phyloP scores from a whole-genome alignment of 2,329 filamentous ascomycete species.

The Aspergillus sp. region DNA sequence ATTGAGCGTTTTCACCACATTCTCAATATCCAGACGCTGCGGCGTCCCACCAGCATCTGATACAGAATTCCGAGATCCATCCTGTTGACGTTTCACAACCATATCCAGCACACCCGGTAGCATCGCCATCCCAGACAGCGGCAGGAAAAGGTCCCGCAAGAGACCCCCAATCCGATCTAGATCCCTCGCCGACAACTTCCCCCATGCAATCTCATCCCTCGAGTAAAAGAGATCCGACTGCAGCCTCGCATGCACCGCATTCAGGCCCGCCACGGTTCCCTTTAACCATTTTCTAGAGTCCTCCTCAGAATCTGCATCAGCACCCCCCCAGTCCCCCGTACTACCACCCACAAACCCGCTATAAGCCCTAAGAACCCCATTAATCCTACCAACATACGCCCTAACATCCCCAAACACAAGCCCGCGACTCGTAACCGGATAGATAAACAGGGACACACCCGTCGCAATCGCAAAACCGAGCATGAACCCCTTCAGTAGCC shows the following conservation, averaged over 20 bases:
- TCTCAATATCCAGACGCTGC: too few relatives aligned
- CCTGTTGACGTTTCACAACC: conserved; percentile 19
- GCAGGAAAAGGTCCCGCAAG: conserved; percentile 63
- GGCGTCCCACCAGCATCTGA: too few relatives aligned
- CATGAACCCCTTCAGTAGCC: conserved; percentile 62
- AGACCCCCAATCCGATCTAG: conserved; percentile 58
- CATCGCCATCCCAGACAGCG: conserved; percentile 65
- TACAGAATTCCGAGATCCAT: too few relatives aligned
- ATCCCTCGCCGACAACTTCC: conserved; percentile 66
- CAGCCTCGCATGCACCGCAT: conserved; percentile 62
- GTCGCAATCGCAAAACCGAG: conserved; percentile 64
- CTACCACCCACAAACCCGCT: conserved; percentile 14
- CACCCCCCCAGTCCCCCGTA: conserved; percentile 23
- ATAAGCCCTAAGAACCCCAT: conserved; percentile 59
- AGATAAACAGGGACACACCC: conserved; percentile 62
- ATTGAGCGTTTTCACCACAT: too few relatives aligned
- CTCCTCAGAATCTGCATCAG: not conserved
- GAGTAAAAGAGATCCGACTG: conserved; percentile 67
- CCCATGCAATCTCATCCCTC: conserved; percentile 70
- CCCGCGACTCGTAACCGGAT: conserved; percentile 64
- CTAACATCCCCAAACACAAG: conserved; percentile 61
- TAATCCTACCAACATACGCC: conserved; percentile 53
- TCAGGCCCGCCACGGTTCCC: conserved; percentile 45
- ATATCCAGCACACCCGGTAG: conserved; percentile 65
- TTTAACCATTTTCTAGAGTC: conserved; percentile 24